Base-by-base conservation (phyloP, 495 filamentous ascomycete genomes). In the Penicillium lividum region DNA sequence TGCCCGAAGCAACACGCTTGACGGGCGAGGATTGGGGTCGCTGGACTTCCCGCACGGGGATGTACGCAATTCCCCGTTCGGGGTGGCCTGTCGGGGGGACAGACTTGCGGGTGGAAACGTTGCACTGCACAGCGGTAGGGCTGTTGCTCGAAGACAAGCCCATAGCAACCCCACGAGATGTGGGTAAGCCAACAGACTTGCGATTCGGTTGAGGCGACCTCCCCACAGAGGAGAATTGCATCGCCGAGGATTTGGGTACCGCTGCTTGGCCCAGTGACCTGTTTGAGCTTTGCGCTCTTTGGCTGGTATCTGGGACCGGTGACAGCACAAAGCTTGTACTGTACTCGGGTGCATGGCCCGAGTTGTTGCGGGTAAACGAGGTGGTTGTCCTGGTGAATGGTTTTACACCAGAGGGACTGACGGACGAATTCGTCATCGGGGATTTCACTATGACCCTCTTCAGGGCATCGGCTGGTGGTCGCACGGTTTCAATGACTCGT, bases 361-460 rank as follows among this genome's bases (percentile, higher is more conserved):
- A 18, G 16, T 43, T 52, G 44, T 25, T 30, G 34, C 44, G 33
- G 36, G 4, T 25, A 34, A n/a, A 3, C 15, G 44, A 52, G 28
- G 33, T 43, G 15, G 36, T 33, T 22, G 34, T 7, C 9, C 18
- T 60, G 10, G 48, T 16, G 28, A 51, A 49, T 10, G 54, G 55
- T 5, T 56, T 51, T 43, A 50, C 42, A 27, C 46, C 16, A 13
- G 59, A 31, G 25, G 47, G 45, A 27, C 42, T 54, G 51, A 8
- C 15, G 8, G 47, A 57, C 11, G 51, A 53, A 11, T 65, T 46
- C 50, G 57, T 49, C 16, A 52, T 56, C 25, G 57, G 42, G 40
- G 53, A 54, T 43, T 42, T 46, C 34, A 46, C 56, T 30, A 45
- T n/a, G 4, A 47, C n/a, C 22, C 30, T 58, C 56, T 58, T 60